phyloP scores from a whole-genome alignment of 352 stramenopile species.

The Pythium brassicae region DNA sequence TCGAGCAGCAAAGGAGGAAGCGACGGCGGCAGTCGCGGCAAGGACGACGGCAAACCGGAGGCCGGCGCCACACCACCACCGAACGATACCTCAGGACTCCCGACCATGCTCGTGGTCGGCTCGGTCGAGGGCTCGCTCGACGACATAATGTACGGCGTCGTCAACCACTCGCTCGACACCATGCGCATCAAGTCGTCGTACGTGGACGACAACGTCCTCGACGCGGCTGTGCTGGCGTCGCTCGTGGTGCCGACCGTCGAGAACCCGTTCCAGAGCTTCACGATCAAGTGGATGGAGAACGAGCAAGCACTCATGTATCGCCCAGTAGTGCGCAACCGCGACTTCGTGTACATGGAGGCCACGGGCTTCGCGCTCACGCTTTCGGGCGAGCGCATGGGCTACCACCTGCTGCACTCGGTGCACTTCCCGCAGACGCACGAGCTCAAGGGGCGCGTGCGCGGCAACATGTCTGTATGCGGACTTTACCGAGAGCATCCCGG shows the following conservation, averaged over 20 bases:
- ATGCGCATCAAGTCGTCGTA: conserved; percentile 22
- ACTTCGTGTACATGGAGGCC: conserved; percentile 18
- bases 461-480: conserved; percentile 17
- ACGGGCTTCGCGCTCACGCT: conserved; percentile 8
- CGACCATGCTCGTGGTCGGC: conserved; percentile 8
- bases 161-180: conserved; percentile 15
- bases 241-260: conserved; percentile 6
- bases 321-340: conserved; percentile 5
- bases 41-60: too few relatives aligned
- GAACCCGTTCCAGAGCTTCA: conserved; percentile 11
- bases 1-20: conserved; percentile 5
- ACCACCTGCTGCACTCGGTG: conserved; percentile 14
- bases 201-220: conserved; percentile 15
- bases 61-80: too few relatives aligned
- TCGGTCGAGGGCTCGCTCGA: conserved; percentile 15
- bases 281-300: conserved; percentile 16
- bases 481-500: conserved; percentile 12
- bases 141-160: conserved; percentile 23
- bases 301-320: not conserved
- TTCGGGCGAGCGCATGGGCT: conserved; percentile 9
- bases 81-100: not conserved
- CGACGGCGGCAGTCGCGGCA: conserved; percentile 13
- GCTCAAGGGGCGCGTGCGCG: conserved; percentile 15
- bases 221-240: conserved; percentile 8
- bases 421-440: conserved; percentile 15